Percentiles rank a stretch among this genome's conserved stretches.
These are phyloP conservation scores for Neolentinus lepideus DNA, from an alignment of 1,284 basidiomycete species.

Conservation along the genomic window DNA sequence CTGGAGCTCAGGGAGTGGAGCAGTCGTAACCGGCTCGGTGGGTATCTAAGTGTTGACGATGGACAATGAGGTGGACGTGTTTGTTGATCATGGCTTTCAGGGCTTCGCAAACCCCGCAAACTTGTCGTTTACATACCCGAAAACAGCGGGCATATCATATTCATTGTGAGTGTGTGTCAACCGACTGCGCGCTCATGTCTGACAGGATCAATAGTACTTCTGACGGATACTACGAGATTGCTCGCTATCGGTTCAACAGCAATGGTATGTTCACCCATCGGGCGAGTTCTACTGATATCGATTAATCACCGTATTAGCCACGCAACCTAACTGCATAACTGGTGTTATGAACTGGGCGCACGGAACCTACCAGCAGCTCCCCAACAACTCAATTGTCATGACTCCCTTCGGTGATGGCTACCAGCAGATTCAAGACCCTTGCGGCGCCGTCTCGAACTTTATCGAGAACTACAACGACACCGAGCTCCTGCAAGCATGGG, in stretches of 20 bases:
- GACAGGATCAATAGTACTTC: conserved; percentile 33
- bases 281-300: not conserved
- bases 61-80: not conserved
- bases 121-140: conserved; percentile 74
- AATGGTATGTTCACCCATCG: conserved; percentile 50
- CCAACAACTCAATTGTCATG: conserved; percentile 74
- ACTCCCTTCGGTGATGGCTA: conserved; percentile 76
- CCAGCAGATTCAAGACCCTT: conserved; percentile 89
- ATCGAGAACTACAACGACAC: conserved; percentile 76
- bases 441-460: conserved; percentile 79
- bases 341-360: conserved; percentile 85
- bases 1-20: conserved; percentile 75
- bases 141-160: conserved; percentile 77
- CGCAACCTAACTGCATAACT: conserved; percentile 74
- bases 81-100: conserved; percentile 29
- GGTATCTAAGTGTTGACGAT: conserved; percentile 27
- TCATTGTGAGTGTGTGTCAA: conserved; percentile 62
- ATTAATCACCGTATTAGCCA: conserved; percentile 33
- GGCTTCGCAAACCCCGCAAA: conserved; percentile 80
- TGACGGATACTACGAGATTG: conserved; percentile 79
- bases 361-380: conserved; percentile 60
- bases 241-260: conserved; percentile 78
- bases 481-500: conserved; percentile 48
- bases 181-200: not conserved
- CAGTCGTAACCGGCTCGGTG: conserved; percentile 79